phyloP scores from a whole-genome alignment of 352 stramenopile species.

The Phytophthora hibernalis region DNA sequence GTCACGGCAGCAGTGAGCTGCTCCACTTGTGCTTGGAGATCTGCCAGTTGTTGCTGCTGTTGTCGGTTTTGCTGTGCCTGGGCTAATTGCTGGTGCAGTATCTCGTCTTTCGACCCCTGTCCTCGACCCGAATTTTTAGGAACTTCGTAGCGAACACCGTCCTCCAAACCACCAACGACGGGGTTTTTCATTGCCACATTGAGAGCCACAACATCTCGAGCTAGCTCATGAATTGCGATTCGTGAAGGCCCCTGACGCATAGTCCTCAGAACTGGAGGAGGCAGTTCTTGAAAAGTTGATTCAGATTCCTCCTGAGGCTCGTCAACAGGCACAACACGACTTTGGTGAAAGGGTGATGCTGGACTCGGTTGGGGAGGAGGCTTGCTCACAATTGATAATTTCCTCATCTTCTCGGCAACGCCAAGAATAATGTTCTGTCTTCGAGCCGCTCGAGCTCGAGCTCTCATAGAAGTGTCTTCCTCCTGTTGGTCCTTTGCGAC shows the following conservation, averaged over 20 bases:
- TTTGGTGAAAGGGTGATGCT: constrained; percentile 6
- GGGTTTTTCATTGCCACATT: constrained; percentile 30
- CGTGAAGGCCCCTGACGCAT: constrained; percentile 7
- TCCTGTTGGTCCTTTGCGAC: constrained; percentile 11
- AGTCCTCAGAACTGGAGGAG: constrained; percentile 6
- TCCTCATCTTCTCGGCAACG: constrained; percentile 25
- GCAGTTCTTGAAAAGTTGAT: constrained; percentile 2
- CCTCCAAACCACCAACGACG: constrained; percentile 46
- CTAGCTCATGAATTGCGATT: constrained; percentile 58
- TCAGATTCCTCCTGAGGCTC: constrained; percentile 7
- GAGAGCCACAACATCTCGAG: constrained; percentile 44
- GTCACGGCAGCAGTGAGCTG: constrained; percentile 47
- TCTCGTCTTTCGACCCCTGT: constrained; percentile 26
- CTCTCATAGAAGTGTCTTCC: constrained; percentile 13
- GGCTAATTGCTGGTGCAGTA: constrained; percentile 14
- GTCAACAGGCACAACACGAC: constrained; percentile 21
- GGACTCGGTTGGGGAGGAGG: constrained; percentile 4
- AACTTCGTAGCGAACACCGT: constrained; percentile 66
- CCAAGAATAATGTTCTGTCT: constrained; percentile 32
- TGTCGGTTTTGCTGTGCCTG: constrained; percentile 25
- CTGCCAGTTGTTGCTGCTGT: constrained; percentile 39
- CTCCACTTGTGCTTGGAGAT: constrained; percentile 50
- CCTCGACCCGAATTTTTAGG: constrained; percentile 45
- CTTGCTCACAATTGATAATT: constrained; percentile 23
- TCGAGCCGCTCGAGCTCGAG: constrained; percentile 15